Conservation (phyloP, 1,284 basidiomycete genomes). For the Phaffia rhodozyma region DNA sequence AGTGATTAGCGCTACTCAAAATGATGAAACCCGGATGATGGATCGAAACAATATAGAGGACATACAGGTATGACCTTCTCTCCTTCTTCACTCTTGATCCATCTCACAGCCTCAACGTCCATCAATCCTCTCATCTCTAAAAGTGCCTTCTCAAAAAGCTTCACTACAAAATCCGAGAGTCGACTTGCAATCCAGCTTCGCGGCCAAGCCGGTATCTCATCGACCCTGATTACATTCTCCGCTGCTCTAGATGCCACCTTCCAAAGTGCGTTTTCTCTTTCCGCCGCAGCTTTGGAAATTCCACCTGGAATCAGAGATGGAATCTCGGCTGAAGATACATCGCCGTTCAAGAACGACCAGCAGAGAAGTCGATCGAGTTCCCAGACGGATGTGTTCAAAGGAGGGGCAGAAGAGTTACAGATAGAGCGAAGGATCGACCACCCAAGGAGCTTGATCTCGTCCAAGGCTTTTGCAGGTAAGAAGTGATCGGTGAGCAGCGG, state of each 20-base stretch:
- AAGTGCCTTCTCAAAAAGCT: constrained; percentile 6
- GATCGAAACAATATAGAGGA: background rate
- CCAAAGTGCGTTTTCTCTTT: background rate
- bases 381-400: background rate
- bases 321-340: constrained; percentile 4
- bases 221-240: background rate
- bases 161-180: constrained; percentile 1
- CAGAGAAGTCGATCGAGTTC: constrained; percentile 13
- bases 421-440: constrained; percentile 10
- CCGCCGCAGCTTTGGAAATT: background rate
- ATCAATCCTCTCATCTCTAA: constrained; percentile 7
- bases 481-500: constrained; percentile 2
- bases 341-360: constrained; percentile 6
- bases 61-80: background rate
- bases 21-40: background rate
- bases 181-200: constrained; percentile 2
- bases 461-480: constrained; percentile 1
- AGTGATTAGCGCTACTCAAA: background rate
- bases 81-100: constrained; percentile 8
- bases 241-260: background rate
- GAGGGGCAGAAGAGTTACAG: background rate
- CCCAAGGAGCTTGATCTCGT: constrained; percentile 12
- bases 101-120: background rate
- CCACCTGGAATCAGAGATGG: background rate
- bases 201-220: constrained; percentile 14